Evolutionary conservation across 75 land plant species (phyloP).

Genomic region (Cunninghamia lanceolata): DNA sequence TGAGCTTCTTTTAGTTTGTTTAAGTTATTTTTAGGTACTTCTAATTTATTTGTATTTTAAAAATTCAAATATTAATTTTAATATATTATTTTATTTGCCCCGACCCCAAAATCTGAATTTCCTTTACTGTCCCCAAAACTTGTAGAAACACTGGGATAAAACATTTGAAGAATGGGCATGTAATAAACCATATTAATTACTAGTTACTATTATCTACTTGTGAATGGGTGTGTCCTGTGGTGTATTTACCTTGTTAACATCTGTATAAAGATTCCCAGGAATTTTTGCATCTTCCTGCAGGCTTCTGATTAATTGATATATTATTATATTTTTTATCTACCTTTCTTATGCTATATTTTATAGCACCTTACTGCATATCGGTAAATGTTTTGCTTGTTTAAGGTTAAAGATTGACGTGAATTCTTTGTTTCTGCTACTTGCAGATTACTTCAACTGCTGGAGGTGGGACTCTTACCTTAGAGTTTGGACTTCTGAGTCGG

Average conservation of each 20-base stretch:
- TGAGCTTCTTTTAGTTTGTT: no score
- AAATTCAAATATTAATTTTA: no score
- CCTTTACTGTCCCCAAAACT: no score
- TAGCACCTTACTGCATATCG: not conserved
- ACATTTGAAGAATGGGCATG: not conserved
- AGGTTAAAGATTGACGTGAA: not conserved
- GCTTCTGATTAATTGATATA: not conserved
- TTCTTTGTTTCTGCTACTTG: conserved; percentile 15
- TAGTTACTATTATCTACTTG: not conserved
- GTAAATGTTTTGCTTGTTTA: conserved; percentile 1
- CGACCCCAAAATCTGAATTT: no score
- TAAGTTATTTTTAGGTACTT: no score
- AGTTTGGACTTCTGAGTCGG: conserved; percentile 94
- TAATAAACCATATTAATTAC: no score
- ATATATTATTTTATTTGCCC: no score
- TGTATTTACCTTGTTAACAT: not conserved
- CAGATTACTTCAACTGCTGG: conserved; percentile 99
- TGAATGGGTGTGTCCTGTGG: not conserved
- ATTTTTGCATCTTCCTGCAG: not conserved
- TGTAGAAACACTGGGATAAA: not conserved
- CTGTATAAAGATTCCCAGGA: not conserved
- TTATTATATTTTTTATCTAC: not conserved
- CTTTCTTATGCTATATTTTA: not conserved
- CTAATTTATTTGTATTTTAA: no score
- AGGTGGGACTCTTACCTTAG: conserved; percentile 94